These are phyloP conservation scores for Ajuga reptans DNA, from an alignment of 305 asterid genomes.

Conservation along the genomic window DNA sequence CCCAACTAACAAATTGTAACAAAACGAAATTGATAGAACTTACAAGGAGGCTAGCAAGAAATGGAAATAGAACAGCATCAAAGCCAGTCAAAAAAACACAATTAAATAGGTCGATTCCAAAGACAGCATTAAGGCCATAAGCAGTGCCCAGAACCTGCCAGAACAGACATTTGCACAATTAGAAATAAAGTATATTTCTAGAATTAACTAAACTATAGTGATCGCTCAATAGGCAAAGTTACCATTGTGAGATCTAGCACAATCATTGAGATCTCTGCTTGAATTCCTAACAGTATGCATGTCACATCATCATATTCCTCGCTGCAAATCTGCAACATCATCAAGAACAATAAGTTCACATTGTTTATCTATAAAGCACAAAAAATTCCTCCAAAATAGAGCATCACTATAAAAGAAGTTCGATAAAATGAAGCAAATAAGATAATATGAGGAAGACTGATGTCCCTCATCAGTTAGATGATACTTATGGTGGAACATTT, in stretches of 20 bases:
- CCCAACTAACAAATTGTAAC: background rate
- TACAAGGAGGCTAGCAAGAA: slow-evolving; percentile 54
- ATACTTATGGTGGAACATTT: background rate
- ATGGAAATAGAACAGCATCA: slow-evolving; percentile 65
- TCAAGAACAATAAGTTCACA: slow-evolving; percentile 26
- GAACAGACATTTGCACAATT: slow-evolving; percentile 20
- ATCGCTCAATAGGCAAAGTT: slow-evolving; percentile 23
- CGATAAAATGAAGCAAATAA: background rate
- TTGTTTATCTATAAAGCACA: slow-evolving; percentile 2
- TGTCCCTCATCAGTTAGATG: background rate
- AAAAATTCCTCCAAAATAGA: background rate
- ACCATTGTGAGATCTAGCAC: slow-evolving; percentile 88
- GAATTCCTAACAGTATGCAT: slow-evolving; percentile 73
- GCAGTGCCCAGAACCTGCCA: slow-evolving; percentile 89
- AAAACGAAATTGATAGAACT: slow-evolving; percentile 30
- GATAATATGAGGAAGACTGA: background rate
- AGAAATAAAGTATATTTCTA: slow-evolving; percentile 9
- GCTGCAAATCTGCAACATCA: slow-evolving; percentile 64
- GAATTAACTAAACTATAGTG: slow-evolving; percentile 7
- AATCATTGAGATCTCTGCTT: slow-evolving; percentile 74
- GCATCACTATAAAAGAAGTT: background rate
- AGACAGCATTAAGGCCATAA: slow-evolving; percentile 72
- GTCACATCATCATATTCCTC: slow-evolving; percentile 74
- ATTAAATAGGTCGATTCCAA: slow-evolving; percentile 66
- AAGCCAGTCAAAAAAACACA: slow-evolving; percentile 71